Evolutionary conservation across 2,329 filamentous ascomycete genomes (phyloP), one percentile per base, ranked within the genome.

Genomic region (Teratosphaeria zuluensis): DNA sequence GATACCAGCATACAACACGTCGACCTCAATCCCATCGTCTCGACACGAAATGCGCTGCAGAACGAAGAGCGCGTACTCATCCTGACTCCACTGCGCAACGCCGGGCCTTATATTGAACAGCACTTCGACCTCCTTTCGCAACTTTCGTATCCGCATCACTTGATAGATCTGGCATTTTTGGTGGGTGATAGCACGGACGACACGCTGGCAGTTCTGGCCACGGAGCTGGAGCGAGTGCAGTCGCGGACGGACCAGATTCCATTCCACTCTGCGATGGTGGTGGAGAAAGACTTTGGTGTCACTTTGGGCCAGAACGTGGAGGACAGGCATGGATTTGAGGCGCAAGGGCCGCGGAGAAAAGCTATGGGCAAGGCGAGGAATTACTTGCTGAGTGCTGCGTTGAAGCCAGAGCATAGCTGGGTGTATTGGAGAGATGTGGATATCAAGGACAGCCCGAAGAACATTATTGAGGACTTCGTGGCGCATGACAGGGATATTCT

Each of bases 371-470:
- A 82, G 65, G 94, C 94, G 31, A 84, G 94, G 66, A 99, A 99
- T 74, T 99, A 95, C 74, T 80, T 99, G 21, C 83, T 99, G 1
- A 84, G 85, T 33, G 81, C 90, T 0, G 87, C 94, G 2, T 72
- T 99, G 68, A 95, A 95, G 77, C 85, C 91, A 0, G 91, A 97
- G 62, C 94, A 99, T 72, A 92, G 91, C 8, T 99, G 94, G 94
- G 92, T 97, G 8, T 97, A 96, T 74, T 99, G 94, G 94, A 85
- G 94, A 61, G 94, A 99, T 73, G 92, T 96, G 55, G 94, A 99
- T 74, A 96, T 99, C 67, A 85, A 89, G 53, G 92, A 99, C 70
- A 95, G 88, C 72, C 90, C 92, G 1, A 81, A 83, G 63, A 86
- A 83, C 70, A 95, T 99, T 61, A 80, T 99, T 35, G 92, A 99